These are phyloP conservation scores for Penicillium daleae DNA, from an alignment of 495 filamentous ascomycete species.

Conservation along the genomic window DNA sequence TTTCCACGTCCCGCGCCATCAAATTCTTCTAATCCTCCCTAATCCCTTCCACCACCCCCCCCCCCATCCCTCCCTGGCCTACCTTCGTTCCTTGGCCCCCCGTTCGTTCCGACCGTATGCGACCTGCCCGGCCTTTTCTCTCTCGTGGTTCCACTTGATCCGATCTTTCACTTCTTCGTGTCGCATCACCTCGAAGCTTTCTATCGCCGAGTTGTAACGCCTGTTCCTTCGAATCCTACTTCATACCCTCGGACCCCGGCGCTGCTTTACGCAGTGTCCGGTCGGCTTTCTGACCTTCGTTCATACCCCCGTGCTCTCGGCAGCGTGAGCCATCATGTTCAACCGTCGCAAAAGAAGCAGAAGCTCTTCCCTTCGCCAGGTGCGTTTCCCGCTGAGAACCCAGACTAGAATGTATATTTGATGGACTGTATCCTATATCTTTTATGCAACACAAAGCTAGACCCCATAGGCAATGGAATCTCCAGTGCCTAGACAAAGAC, in stretches of 20 bases:
- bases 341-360: conserved; percentile 55
- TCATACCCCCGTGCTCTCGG: background rate
- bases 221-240: conserved; percentile 21
- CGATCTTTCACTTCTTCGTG: conserved; percentile 1
- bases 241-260: conserved; percentile 29
- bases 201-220: conserved; percentile 17
- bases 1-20: background rate
- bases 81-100: conserved; percentile 9
- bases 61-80: conserved; percentile 8
- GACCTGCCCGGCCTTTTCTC: background rate
- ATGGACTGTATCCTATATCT: background rate
- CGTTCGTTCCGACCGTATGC: conserved; percentile 8
- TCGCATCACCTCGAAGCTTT: conserved; percentile 4
- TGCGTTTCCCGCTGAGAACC: conserved; percentile 35
- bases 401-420: background rate
- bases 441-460: background rate
- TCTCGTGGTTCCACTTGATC: background rate
- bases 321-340: conserved; percentile 51
- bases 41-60: conserved; percentile 1
- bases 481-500: conserved; percentile 2
- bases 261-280: conserved; percentile 36
- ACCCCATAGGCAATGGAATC: conserved; percentile 10
- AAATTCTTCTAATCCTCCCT: background rate
- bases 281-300: conserved; percentile 22
- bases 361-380: conserved; percentile 56